phyloP scores from a whole-genome alignment of 2,329 filamentous ascomycete species.

The Torrubiellomyces zombiae region DNA sequence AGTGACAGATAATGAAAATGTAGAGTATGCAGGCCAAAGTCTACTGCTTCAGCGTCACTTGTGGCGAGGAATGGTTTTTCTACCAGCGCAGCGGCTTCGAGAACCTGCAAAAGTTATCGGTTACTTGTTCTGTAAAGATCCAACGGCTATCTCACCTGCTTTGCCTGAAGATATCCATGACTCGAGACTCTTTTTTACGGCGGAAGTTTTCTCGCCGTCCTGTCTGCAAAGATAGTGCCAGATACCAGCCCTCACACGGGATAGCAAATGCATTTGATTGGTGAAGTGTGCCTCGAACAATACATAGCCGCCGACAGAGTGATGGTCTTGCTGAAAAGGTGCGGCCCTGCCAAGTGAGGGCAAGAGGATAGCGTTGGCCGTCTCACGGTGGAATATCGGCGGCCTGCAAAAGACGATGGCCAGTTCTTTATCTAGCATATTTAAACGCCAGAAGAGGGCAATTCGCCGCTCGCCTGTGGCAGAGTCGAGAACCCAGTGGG shows the following conservation, averaged over 20 bases:
- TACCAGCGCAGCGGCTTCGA: no score
- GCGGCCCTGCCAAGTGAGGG: not conserved
- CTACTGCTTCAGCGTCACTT: no score
- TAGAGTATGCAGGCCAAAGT: no score
- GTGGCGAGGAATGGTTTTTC: no score
- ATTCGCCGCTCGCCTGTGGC: slow-evolving; percentile 1
- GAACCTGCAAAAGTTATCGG: no score
- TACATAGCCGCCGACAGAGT: not conserved
- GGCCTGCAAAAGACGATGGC: slow-evolving; percentile 2
- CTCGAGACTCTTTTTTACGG: not conserved
- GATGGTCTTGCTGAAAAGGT: not conserved
- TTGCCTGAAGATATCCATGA: no score
- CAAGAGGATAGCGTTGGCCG: not conserved
- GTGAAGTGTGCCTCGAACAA: slow-evolving; percentile 2
- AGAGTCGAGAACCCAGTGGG: slow-evolving; percentile 2
- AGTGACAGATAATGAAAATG: no score
- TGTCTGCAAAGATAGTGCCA: slow-evolving; percentile 3
- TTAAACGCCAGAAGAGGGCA: slow-evolving; percentile 2
- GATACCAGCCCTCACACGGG: slow-evolving; percentile 2
- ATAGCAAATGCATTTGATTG: slow-evolving; percentile 2
- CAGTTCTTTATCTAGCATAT: slow-evolving; percentile 1
- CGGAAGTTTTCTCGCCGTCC: not conserved
- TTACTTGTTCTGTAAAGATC: no score
- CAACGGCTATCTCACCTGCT: no score
- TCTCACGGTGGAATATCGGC: slow-evolving; percentile 1